A percentile compares a stretch with the other conserved stretches of the same genome.
phyloP scores from a whole-genome alignment of 352 stramenopile species.

The Pythium scleroteichum region DNA sequence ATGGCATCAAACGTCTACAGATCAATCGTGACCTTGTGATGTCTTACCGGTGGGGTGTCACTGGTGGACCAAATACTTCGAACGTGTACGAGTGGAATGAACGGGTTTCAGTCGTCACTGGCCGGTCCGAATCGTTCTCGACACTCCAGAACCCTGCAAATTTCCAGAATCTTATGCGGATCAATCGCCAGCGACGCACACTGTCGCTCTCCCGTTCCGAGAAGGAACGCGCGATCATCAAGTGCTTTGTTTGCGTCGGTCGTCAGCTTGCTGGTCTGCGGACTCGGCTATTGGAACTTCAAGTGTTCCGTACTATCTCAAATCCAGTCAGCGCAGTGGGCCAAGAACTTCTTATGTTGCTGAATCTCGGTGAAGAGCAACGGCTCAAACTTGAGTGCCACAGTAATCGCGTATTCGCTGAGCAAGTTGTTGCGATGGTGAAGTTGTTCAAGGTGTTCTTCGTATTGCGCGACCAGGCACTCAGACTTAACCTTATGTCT shows the following conservation, averaged over 20 bases:
- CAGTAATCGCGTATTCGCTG: slow-evolving; percentile 58
- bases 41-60: slow-evolving; percentile 75
- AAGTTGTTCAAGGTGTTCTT: slow-evolving; percentile 85
- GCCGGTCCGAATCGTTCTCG: slow-evolving; percentile 57
- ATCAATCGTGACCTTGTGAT: slow-evolving; percentile 77
- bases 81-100: slow-evolving; percentile 59
- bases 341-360: slow-evolving; percentile 42
- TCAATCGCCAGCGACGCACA: slow-evolving; percentile 69
- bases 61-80: slow-evolving; percentile 7
- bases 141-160: slow-evolving; percentile 69
- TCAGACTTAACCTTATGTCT: slow-evolving; percentile 62
- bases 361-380: slow-evolving; percentile 61
- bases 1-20: slow-evolving; percentile 85
- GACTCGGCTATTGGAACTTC: slow-evolving; percentile 56
- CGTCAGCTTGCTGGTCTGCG: slow-evolving; percentile 57
- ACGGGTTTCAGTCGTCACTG: slow-evolving; percentile 68
- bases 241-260: slow-evolving; percentile 64
- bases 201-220: slow-evolving; percentile 49
- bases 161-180: slow-evolving; percentile 68
- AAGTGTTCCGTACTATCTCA: slow-evolving; percentile 57
- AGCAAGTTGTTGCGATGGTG: slow-evolving; percentile 60
- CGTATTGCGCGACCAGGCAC: slow-evolving; percentile 62
- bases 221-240: slow-evolving; percentile 52
- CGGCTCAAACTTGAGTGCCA: slow-evolving; percentile 65
- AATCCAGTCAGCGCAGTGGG: slow-evolving; percentile 35